Base-by-base conservation (phyloP, 192 early-diverging fungal genomes). In the Thamnidium elegans region DNA sequence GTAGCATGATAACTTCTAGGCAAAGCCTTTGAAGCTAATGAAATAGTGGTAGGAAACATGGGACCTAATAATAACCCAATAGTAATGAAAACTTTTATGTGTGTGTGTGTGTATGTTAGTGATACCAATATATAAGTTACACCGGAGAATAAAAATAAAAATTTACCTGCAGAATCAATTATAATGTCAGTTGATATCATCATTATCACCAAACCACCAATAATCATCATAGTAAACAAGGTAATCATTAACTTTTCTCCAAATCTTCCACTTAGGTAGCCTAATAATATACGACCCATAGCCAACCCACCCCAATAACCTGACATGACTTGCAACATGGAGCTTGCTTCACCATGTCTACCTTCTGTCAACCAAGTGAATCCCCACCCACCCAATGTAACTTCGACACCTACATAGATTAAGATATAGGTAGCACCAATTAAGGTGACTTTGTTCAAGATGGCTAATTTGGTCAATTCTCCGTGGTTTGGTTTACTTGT, bases 341-440 rank as follows among this genome's bases (percentile, higher is more conserved):
- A n/a, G 4, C 59, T 42, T 13, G 56, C 11, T 36, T 71, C 60
- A 26, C 74, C 74, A 9, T 63, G 36, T 26, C 66, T 45, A 26
- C 65, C 69, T 15, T 61, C 62, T 5, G 66, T 71, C 15, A 76
- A 43, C 47, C 59, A 76, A 19, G 65, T 68, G 21, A 67, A 76
- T 17, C 65, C 65, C 74, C 74, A 76, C 19, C 65, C 65, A 48
- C 74, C 74, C 9, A 76, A 42, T 34, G 66, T 71, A 31, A 71
- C 62, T 47, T 76, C 74, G n/a, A 76, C 31, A 19, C 74, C 74
- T 11, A 76, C 74, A 62, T 76, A 76, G 21, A 68, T 44, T 4
- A 76, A 50, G 19, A 76, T 58, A 39, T 67, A 76, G 36, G 47
- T n/a, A 9, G 74, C 74, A 5, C 31, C 47, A 14, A 76, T 32